Base-by-base conservation (phyloP, 176 grass and related monocot species). In the Oryza nivara region DNA sequence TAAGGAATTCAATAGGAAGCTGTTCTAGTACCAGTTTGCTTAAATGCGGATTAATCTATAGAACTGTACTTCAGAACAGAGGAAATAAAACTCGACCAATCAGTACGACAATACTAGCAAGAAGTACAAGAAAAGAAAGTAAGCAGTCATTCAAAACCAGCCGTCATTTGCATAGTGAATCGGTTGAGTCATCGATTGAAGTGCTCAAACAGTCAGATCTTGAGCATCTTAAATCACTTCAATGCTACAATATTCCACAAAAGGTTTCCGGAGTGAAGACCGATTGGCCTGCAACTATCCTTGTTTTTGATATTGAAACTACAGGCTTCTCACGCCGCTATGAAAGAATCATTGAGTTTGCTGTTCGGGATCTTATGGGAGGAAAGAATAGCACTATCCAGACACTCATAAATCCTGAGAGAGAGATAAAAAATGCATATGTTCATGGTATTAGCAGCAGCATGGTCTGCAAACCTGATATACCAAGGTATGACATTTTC, bases 241-340 rank as follows among this genome's bases (percentile, higher is more conserved):
- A 92, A 44, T 92, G 82, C 83, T 93, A 89, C 40, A 30, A 92
- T 75, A 52, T 67, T 52, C 54, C 80, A 81, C 74, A 91, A 79
- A 81, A 84, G 28, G 51, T 74, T 88, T 86, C 85, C 84, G 79
- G 77, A 34, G 70, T 64, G 51, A 92, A 85, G 86, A 91, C 87
- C 1, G 68, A 93, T 38, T 68, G 88, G 60, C 85, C 91, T 84
- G 93, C 88, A 81, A 94, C 91, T 67, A 92, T 98, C 81, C 78
- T 98, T 60, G 96, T 98, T 70, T 88, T 98, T 80, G 89, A 98
- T 87, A 90, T 94, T 84, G 96, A 95, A 74, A 96, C 96, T 65
- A 92, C 91, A 67, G 93, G 93, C 3, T 90, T 98, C 35, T 87
- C 78, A 70, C 77, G 89, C 16, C 81, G 71, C 44, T 44, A 82